A percentile compares a stretch with the other conserved stretches of the same genome.
These are phyloP conservation scores for Neonectria coccinea DNA, from an alignment of 2,329 filamentous ascomycete genomes.

Conservation along the genomic window DNA sequence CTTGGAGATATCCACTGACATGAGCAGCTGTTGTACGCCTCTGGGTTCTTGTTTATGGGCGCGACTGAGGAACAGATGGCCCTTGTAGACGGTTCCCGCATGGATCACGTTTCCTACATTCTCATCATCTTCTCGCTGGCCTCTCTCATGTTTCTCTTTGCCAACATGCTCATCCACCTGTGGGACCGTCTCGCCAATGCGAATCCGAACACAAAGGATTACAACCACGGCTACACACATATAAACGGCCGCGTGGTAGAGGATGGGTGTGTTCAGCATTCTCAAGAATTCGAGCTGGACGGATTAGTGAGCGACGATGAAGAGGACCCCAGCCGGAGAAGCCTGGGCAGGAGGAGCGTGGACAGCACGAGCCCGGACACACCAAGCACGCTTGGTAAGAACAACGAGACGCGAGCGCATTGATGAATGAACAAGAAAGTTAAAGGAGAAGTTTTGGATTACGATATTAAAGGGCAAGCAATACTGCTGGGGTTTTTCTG, in stretches of 20 bases:
- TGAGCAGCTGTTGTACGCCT: conserved; percentile 83
- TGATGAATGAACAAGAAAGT: neutral
- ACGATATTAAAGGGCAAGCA: neutral
- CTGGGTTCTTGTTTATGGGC: conserved; percentile 97
- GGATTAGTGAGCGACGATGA: conserved; percentile 92
- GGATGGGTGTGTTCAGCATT: conserved; percentile 76
- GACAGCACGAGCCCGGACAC: conserved; percentile 55
- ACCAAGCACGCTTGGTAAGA: conserved; percentile 54
- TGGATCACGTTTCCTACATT: conserved; percentile 93
- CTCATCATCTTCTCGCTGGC: conserved; percentile 91
- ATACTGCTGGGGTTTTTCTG: neutral
- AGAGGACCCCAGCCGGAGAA: conserved; percentile 64
- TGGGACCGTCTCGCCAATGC: conserved; percentile 74
- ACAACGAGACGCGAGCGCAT: conserved; percentile 40
- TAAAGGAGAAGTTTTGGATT: neutral
- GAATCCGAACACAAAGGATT: conserved; percentile 50
- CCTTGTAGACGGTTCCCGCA: conserved; percentile 76
- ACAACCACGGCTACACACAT: conserved; percentile 51
- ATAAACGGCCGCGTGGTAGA: conserved; percentile 54
- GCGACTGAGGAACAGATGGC: conserved; percentile 97
- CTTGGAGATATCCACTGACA: conserved; percentile 26
- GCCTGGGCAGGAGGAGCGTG: conserved; percentile 50
- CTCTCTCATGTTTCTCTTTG: conserved; percentile 91
- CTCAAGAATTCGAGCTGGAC: conserved; percentile 93
- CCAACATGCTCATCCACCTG: conserved; percentile 85